phyloP scores from a whole-genome alignment of 768 basidiomycete species.

The Epithele typhae region DNA sequence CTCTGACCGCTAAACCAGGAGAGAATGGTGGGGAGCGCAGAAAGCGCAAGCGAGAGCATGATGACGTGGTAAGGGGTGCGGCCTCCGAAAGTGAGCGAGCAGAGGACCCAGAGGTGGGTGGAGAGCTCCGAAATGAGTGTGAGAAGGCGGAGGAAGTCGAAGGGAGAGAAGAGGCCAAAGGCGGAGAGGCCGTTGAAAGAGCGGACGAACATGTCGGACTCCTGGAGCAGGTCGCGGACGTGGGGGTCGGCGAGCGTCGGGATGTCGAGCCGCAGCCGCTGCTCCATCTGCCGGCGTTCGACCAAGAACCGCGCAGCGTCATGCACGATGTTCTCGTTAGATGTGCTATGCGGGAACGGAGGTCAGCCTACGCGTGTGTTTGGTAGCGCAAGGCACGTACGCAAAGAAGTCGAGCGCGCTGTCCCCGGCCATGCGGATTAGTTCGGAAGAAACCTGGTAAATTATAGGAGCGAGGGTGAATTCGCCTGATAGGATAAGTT shows the following conservation, averaged over 20 bases:
- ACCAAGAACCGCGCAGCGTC: constrained; percentile 70
- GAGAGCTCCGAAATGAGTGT: constrained; percentile 66
- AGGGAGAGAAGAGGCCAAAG: constrained; percentile 75
- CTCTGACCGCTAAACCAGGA: constrained; percentile 35
- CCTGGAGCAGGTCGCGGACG: constrained; percentile 75
- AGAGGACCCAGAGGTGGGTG: constrained; percentile 66
- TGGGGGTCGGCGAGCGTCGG: constrained; percentile 73
- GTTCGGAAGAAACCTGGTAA: constrained; percentile 56
- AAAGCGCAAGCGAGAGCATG: constrained; percentile 56
- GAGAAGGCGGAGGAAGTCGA: constrained; percentile 73
- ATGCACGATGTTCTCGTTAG: constrained; percentile 71
- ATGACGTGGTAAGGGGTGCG: constrained; percentile 51
- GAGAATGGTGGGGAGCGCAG: constrained; percentile 54
- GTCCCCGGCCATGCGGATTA: constrained; percentile 60
- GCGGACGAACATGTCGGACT: constrained; percentile 80
- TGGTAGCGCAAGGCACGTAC: constrained; percentile 55
- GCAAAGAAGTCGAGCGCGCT: constrained; percentile 65
- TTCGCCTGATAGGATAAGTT: constrained; percentile 61
- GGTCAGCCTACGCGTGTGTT: too few species aligned
- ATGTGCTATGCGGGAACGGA: too few species aligned
- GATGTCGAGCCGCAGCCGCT: constrained; percentile 71
- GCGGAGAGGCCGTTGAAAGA: constrained; percentile 72
- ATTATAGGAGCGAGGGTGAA: constrained; percentile 67
- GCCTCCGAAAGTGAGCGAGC: constrained; percentile 52
- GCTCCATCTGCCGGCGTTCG: constrained; percentile 76